Conservation (phyloP, 441 rosid species). For the Lepidium campestre region DNA sequence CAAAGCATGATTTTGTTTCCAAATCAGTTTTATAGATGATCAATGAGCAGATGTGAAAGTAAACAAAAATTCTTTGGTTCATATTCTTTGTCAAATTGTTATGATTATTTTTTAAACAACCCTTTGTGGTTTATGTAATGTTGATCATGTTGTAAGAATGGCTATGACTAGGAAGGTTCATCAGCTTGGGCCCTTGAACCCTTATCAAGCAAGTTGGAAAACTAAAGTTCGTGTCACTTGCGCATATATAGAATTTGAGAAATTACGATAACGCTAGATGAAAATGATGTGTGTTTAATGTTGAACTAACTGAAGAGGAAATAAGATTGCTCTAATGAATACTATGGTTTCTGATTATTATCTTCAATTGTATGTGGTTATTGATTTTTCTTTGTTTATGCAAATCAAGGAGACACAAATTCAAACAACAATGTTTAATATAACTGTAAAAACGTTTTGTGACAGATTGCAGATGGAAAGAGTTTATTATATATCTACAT, state of each 20-base stretch:
- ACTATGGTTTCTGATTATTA: not conserved
- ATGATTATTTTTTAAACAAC: slow-evolving; percentile 21
- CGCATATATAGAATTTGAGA: slow-evolving; percentile 80
- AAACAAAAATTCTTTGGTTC: too few relatives aligned
- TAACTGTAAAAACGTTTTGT: slow-evolving; percentile 75
- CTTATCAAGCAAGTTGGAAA: too few relatives aligned
- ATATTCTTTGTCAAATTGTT: too few relatives aligned
- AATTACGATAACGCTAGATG: slow-evolving; percentile 67
- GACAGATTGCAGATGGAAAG: slow-evolving; percentile 75
- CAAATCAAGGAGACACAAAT: slow-evolving; percentile 75
- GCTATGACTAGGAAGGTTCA: slow-evolving; percentile 92
- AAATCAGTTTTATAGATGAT: too few relatives aligned
- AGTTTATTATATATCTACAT: slow-evolving; percentile 75
- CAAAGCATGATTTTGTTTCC: too few relatives aligned
- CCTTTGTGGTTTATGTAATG: slow-evolving; percentile 32
- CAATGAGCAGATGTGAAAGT: too few relatives aligned
- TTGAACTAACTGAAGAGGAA: slow-evolving; percentile 91
- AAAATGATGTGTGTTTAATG: too few relatives aligned
- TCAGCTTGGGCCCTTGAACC: slow-evolving; percentile 81
- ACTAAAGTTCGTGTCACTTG: slow-evolving; percentile 85
- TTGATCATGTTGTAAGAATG: slow-evolving; percentile 78
- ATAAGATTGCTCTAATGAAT: slow-evolving; percentile 33
- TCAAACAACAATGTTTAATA: slow-evolving; percentile 95
- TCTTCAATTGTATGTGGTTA: not conserved
- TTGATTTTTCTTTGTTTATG: not conserved